A percentile compares a stretch with the other conserved stretches of the same genome.
Evolutionary conservation across 2,329 filamentous ascomycete genomes (phyloP).

Genomic region (Stromatinia cepivora): DNA sequence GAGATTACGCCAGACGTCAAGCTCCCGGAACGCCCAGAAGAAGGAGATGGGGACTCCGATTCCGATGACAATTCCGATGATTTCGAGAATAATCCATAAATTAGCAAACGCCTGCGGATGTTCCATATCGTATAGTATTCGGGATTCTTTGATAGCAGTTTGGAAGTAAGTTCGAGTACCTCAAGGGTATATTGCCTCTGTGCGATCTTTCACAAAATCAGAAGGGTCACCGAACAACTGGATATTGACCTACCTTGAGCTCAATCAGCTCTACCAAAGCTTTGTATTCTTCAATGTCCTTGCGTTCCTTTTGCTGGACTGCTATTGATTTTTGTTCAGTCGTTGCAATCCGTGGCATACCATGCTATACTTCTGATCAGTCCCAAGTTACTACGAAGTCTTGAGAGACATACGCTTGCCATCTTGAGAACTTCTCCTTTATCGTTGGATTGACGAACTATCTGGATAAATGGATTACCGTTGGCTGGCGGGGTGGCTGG

Average conservation of each 20-base stretch:
- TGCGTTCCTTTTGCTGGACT: conserved; percentile 68
- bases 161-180: conserved; percentile 68
- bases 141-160: conserved; percentile 73
- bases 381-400: conserved; percentile 18
- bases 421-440: conserved; percentile 32
- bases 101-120: conserved; percentile 72
- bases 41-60: conserved; percentile 56
- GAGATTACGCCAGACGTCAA: conserved; percentile 64
- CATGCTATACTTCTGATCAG: conserved; percentile 63
- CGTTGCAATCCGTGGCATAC: conserved; percentile 68
- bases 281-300: conserved; percentile 75
- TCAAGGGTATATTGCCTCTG: conserved; percentile 46
- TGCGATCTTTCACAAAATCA: conserved; percentile 32
- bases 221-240: conserved; percentile 26
- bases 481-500: neutral
- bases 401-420: conserved; percentile 42
- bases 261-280: conserved; percentile 68
- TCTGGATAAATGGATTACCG: neutral
- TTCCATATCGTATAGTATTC: conserved; percentile 95
- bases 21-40: conserved; percentile 55
- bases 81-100: conserved; percentile 57
- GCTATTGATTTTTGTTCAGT: conserved; percentile 64
- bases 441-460: neutral
- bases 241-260: conserved; percentile 53
- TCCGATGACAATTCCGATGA: conserved; percentile 51